These are phyloP conservation scores for Cryptosporidium tyzzeri DNA, from an alignment of 169 alveolate genomes.

Conservation along the genomic window DNA sequence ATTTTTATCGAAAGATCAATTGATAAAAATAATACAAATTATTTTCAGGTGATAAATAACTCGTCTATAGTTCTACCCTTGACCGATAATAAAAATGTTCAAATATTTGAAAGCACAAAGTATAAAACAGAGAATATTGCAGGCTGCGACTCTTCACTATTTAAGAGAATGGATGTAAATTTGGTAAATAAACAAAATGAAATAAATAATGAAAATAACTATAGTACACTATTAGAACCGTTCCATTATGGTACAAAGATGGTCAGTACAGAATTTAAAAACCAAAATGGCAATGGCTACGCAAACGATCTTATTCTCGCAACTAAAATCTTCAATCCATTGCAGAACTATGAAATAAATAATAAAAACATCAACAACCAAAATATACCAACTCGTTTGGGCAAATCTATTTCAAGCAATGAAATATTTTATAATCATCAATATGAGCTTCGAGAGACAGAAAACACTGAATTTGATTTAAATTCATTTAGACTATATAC, in stretches of 20 bases:
- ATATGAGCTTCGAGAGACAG: not conserved
- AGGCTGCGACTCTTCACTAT: not conserved
- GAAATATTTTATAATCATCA: not conserved
- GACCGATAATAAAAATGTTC: not conserved
- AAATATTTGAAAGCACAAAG: not conserved
- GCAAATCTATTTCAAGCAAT: not conserved
- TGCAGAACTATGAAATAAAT: not conserved
- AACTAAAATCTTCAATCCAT: constrained; percentile 5
- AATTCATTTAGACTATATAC: constrained; percentile 26
- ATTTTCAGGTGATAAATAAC: not conserved
- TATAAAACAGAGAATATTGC: not conserved
- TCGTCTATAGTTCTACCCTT: not conserved
- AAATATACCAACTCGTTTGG: not conserved
- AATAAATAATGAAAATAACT: not conserved
- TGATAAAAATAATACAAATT: not conserved
- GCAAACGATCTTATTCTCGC: not conserved
- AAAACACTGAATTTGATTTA: not conserved
- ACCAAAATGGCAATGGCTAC: not conserved
- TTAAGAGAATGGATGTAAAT: not conserved
- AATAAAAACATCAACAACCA: not conserved
- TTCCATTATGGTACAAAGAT: constrained; percentile 15
- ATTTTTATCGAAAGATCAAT: not conserved
- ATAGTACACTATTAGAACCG: not conserved
- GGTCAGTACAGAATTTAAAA: not conserved
- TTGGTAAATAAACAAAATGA: not conserved